Evolutionary conservation across 164 flowering plant genomes (phyloP), one percentile per base, ranked within the genome.

Genomic region (Cinnamomum chago): DNA sequence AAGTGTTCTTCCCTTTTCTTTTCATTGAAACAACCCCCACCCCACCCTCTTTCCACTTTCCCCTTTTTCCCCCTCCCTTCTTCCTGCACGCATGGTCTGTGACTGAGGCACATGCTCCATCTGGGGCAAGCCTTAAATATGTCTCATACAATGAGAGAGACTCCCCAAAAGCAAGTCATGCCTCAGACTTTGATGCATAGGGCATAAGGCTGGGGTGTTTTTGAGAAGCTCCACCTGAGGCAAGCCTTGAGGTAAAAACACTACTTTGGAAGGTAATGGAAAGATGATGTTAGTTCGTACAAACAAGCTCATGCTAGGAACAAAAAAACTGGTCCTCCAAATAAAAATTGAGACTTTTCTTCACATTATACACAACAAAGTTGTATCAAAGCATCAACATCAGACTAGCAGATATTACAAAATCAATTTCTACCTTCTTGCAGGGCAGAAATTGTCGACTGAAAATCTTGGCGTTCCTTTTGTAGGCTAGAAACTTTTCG

Each of bases 381-480:
- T 23, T 13, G 24, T 64, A 23, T 64, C 14, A 64, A 64, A 25
- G 67, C 15, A 23, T 64, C 4, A 24, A 64, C 7, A 64, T 14
- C 28, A 14, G 67, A 64, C 33, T 23, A 64, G 25, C 24, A 64
- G 35, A 15, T 28, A 27, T 67, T 20, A 67, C 27, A 50, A 30
- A 67, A 58, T 28, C 47, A 35, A 25, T 18, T 58, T 64, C 67
- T 78, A 92, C 99, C 99, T 86, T 94, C 99, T 83, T 89, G 88
- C 80, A 94, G 81, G 78, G 96, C 98, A 83, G 86, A 84, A 79
- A 96, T 86, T 24, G 96, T 92, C 14, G 83, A 80, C 75, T 85
- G 95, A 79, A 94, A 81, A 82, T 92, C 97, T 73, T 81, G 89
- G 73, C 92, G 95, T 64, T 92, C 99, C 77, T 86, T 94, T 74